A percentile compares a stretch with the other conserved stretches of the same genome.
Evolutionary conservation across 192 early-diverging fungal species (phyloP).

Genomic region (Coemansia sp.): DNA sequence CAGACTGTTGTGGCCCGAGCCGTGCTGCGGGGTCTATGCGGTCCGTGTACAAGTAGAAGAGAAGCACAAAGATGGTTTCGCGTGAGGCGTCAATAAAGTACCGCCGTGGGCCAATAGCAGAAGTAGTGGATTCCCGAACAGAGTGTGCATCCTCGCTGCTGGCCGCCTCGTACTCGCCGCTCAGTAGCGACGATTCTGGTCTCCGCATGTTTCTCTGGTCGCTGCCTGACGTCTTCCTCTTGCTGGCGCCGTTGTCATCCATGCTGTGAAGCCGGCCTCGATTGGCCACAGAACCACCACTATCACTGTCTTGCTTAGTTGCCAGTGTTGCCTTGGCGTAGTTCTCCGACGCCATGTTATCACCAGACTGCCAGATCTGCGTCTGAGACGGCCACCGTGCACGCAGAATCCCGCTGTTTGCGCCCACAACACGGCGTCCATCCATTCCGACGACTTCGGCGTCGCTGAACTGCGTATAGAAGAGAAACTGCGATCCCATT

Average conservation of each 20-base stretch:
- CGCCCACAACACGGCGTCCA: conserved; percentile 24
- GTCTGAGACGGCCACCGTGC: conserved; percentile 53
- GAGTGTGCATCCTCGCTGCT: conserved; percentile 13
- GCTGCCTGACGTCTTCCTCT: background rate
- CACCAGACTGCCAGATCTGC: conserved; percentile 33
- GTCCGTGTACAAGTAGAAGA: conserved; percentile 71
- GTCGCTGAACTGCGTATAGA: conserved; percentile 48
- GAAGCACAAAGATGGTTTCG: conserved; percentile 60
- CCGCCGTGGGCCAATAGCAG: conserved; percentile 30
- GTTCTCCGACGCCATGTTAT: conserved; percentile 6
- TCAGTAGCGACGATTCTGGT: conserved; percentile 43
- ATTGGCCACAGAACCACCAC: background rate
- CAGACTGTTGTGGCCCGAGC: conserved; percentile 57
- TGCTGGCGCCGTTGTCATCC: background rate
- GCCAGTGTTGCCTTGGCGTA: conserved; percentile 5
- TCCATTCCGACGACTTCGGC: conserved; percentile 36
- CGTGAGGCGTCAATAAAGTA: conserved; percentile 44
- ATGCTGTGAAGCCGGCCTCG: background rate
- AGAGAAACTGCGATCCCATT: conserved; percentile 47
- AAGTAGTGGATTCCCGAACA: conserved; percentile 9
- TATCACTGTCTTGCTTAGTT: conserved; percentile 12
- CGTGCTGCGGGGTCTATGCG: conserved; percentile 68
- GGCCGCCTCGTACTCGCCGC: conserved; percentile 21
- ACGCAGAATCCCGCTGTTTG: conserved; percentile 49
- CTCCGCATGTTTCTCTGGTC: conserved; percentile 10